Base-by-base conservation (phyloP, 2,329 filamentous ascomycete species). In the Botrytis fabae region DNA sequence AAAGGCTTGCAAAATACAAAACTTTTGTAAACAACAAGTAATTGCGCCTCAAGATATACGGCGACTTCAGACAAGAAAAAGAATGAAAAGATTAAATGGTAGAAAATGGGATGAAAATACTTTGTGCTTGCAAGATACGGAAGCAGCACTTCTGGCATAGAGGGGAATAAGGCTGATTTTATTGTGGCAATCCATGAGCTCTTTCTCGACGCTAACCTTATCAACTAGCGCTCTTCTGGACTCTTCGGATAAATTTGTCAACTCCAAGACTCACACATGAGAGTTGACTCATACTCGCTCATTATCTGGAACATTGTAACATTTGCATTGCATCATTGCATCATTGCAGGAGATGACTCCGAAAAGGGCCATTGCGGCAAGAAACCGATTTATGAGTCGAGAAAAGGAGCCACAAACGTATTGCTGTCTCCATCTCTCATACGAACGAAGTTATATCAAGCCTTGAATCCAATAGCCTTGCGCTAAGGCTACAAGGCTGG, bases 21-120 rank as follows among this genome's bases (percentile, higher is more conserved):
- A 42, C 12, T 42, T 42, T 69, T 20, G 42, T 62, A 44, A 70
- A 25, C 48, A 46, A 25, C 20, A 57, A 44, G n/a, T 35, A n/a
- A 62, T 46, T 80, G 78, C 78, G 78, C 77, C 77, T 78, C 76
- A 54, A 35, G 75, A 78, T 57, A 80, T 80, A 79, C 73, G 78
- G 78, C 78, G 78, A 73, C 78, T 80, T 80, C 78, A 70, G 61
- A 79, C 28, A 72, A 60, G 64, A 77, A 78, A 70, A 73, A 71
- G 78, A 75, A 25, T 28, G 25, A n/a, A 59, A 40, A 48, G 14
- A 42, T n/a, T 18, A 70, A 70, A 40, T 38, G 62, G 22, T 54
- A 44, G 28, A 59, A 57, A 64, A 35, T 25, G 60, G 25, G 46
- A 54, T 46, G 16, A 18, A 61, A 54, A n/a, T 40, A 25, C 7